phyloP scores from a whole-genome alignment of 2,329 filamentous ascomycete species.

The Lizonia empirigonia region DNA sequence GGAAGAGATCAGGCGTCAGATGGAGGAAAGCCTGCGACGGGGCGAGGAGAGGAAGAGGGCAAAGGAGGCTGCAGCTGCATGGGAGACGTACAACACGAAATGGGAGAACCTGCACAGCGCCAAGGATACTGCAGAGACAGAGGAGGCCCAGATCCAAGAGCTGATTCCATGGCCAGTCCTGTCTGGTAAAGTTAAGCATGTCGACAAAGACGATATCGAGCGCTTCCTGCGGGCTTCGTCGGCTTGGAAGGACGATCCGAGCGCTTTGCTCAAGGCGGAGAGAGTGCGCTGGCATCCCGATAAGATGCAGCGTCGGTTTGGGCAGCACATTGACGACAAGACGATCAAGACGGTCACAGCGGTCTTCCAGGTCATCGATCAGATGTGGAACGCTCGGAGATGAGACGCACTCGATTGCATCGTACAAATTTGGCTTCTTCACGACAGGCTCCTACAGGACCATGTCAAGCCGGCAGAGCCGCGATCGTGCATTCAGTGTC shows the following conservation, averaged over 20 bases:
- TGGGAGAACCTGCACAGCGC: conserved; percentile 64
- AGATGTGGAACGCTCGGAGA: conserved; percentile 67
- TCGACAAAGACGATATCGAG: conserved; percentile 66
- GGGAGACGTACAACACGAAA: conserved; percentile 66
- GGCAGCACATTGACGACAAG: conserved; percentile 69
- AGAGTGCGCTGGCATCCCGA: conserved; percentile 96
- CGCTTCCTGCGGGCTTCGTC: conserved; percentile 70
- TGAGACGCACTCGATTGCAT: neutral
- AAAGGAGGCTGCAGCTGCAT: conserved; percentile 63
- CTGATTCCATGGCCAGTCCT: conserved; percentile 75
- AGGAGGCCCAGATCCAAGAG: conserved; percentile 30
- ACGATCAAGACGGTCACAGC: conserved; percentile 82
- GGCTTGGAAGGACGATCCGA: conserved; percentile 45
- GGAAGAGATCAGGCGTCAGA: conserved; percentile 61
- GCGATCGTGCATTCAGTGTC: too few species aligned
- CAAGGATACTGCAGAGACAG: conserved; percentile 6
- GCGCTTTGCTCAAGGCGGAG: conserved; percentile 74
- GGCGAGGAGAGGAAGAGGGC: conserved; percentile 67
- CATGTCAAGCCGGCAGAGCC: too few species aligned
- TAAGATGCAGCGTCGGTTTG: conserved; percentile 91
- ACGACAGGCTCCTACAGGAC: neutral
- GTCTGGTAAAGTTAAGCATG: conserved; percentile 62
- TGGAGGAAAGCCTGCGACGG: conserved; percentile 71
- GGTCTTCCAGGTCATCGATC: conserved; percentile 89
- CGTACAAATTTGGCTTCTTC: neutral